Evolutionary conservation across 2,329 filamentous ascomycete genomes (phyloP).

Genomic region (Epichloe hybrida): DNA sequence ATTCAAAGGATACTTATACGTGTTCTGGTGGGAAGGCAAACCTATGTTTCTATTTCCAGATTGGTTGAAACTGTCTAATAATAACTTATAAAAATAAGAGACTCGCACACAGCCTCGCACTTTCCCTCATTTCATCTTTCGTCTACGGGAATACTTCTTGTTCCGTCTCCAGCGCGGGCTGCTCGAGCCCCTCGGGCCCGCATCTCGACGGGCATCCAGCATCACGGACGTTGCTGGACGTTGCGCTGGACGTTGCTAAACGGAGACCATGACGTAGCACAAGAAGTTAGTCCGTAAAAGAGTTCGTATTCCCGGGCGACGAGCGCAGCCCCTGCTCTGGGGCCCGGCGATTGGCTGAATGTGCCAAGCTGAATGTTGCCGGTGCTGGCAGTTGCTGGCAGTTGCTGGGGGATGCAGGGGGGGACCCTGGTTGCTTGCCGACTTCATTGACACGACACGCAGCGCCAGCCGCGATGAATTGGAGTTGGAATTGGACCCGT

Average conservation of each 20-base stretch:
- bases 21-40: not conserved
- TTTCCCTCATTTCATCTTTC: not conserved
- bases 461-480: too few species aligned
- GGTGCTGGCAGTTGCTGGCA: too few species aligned
- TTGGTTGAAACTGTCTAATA: not conserved
- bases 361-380: too few species aligned
- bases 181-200: not conserved
- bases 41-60: not conserved
- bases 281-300: too few species aligned
- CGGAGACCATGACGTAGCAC: not conserved
- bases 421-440: too few species aligned
- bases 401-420: too few species aligned
- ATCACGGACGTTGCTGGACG: not conserved
- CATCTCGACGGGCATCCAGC: not conserved
- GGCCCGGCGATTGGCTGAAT: not conserved
- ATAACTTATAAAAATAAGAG: too few species aligned
- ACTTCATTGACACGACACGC: too few species aligned
- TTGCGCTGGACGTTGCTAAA: not conserved
- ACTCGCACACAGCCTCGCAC: not conserved
- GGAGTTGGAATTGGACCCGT: too few species aligned
- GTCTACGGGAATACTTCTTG: too few species aligned
- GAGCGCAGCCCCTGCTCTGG: not conserved
- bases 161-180: not conserved
- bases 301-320: not conserved
- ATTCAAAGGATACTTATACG: not conserved